These are phyloP conservation scores for Fusarium odoratissimum DNA, from an alignment of 2,329 filamentous ascomycete genomes.

Conservation along the genomic window DNA sequence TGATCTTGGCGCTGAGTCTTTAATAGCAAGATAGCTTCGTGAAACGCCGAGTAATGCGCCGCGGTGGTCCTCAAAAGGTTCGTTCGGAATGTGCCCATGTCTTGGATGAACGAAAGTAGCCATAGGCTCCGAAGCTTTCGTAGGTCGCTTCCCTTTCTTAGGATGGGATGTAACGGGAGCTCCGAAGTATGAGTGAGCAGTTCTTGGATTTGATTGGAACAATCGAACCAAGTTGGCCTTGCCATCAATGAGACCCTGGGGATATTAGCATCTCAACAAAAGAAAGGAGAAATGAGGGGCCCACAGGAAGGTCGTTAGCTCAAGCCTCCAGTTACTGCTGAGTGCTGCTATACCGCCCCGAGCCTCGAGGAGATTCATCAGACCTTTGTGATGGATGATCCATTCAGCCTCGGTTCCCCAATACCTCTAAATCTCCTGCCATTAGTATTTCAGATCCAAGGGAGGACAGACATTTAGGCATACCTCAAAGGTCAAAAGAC, in stretches of 20 bases:
- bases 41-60: background rate
- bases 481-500: slow-evolving; percentile 6
- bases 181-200: background rate
- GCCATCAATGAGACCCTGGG: background rate
- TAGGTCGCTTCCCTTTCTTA: background rate
- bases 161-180: background rate
- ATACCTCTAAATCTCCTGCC: background rate
- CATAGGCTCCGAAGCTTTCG: background rate
- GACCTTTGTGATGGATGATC: slow-evolving; percentile 10
- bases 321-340: slow-evolving; percentile 12
- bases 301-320: slow-evolving; percentile 6
- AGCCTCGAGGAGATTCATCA: background rate
- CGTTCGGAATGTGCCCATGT: slow-evolving; percentile 1
- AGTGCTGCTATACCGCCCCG: background rate
- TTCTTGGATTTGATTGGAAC: slow-evolving; percentile 15
- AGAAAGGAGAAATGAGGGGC: background rate
- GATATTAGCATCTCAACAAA: background rate
- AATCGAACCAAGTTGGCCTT: slow-evolving; percentile 10
- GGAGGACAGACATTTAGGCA: accelerated
- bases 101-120: slow-evolving; percentile 5
- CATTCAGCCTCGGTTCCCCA: slow-evolving; percentile 14
- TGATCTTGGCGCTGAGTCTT: background rate
- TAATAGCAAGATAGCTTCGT: slow-evolving; percentile 2
- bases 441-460: background rate
- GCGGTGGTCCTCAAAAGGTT: background rate